Percentiles rank a stretch among this genome's conserved stretches.
phyloP scores from a whole-genome alignment of 257 asterid genomes.

The Solanum chilense region DNA sequence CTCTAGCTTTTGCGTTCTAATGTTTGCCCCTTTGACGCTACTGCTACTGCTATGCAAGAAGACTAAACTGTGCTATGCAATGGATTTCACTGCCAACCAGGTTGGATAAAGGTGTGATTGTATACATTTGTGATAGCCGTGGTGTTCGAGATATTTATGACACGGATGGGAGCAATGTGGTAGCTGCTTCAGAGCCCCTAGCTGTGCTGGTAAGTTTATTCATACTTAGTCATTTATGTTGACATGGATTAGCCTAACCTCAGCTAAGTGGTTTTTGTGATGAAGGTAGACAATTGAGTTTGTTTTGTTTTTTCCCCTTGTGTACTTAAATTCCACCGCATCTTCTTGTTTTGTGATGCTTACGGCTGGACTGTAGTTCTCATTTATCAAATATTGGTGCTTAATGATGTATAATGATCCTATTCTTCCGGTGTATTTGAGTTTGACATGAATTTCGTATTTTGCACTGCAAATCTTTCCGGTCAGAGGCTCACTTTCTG shows the following conservation, averaged over 20 bases:
- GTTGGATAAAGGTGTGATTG: constrained; percentile 97
- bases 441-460: background rate
- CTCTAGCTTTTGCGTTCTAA: background rate
- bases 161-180: constrained; percentile 81
- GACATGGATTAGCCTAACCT: background rate
- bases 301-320: background rate
- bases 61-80: background rate
- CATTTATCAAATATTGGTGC: background rate
- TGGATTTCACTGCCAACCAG: constrained; percentile 24
- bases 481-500: background rate
- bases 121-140: constrained; percentile 85
- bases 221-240: background rate
- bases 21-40: background rate
- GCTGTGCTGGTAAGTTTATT: constrained; percentile 62
- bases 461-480: background rate
- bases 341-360: background rate
- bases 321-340: background rate
- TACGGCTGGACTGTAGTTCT: background rate
- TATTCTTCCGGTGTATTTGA: background rate
- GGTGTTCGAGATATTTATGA: constrained; percentile 97
- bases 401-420: background rate
- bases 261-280: background rate
- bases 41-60: background rate
- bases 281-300: background rate
- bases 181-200: constrained; percentile 83